A percentile compares a stretch with the other conserved stretches of the same genome.
phyloP scores from a whole-genome alignment of 257 asterid species.

The Ligustrum vulgare region DNA sequence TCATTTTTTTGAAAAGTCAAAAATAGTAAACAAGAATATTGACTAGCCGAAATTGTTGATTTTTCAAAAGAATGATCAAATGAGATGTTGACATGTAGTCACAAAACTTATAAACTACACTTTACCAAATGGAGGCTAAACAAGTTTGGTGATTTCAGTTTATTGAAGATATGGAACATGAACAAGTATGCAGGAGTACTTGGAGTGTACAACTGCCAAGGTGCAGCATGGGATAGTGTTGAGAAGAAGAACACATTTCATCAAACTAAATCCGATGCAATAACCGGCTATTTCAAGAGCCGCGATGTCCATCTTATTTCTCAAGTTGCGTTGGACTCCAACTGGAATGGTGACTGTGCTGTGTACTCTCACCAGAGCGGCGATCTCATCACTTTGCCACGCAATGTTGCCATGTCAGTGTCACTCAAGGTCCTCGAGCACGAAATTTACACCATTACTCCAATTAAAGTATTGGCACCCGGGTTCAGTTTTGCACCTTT shows the following conservation, averaged over 20 bases:
- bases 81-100: too few relatives aligned
- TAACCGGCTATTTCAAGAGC: not conserved
- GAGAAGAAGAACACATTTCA: not conserved
- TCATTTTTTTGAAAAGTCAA: too few relatives aligned
- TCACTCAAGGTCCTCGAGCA: conserved; percentile 1
- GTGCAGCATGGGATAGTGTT: conserved; percentile 6
- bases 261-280: not conserved
- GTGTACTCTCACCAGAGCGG: not conserved
- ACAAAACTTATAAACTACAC: too few relatives aligned
- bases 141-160: not conserved
- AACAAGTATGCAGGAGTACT: not conserved
- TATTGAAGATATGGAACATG: conserved; percentile 8
- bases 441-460: conserved; percentile 1
- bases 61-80: too few relatives aligned
- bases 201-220: conserved; percentile 5
- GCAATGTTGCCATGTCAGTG: not conserved
- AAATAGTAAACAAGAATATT: too few relatives aligned
- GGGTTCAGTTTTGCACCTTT: not conserved
- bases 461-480: not conserved
- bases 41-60: too few relatives aligned
- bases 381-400: not conserved
- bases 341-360: not conserved
- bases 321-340: not conserved
- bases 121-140: too few relatives aligned
- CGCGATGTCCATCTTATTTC: conserved; percentile 1